A percentile compares a stretch with the other conserved stretches of the same genome.
These are phyloP conservation scores for Jacaranda mimosifolia DNA, from an alignment of 257 asterid species.

Conservation along the genomic window DNA sequence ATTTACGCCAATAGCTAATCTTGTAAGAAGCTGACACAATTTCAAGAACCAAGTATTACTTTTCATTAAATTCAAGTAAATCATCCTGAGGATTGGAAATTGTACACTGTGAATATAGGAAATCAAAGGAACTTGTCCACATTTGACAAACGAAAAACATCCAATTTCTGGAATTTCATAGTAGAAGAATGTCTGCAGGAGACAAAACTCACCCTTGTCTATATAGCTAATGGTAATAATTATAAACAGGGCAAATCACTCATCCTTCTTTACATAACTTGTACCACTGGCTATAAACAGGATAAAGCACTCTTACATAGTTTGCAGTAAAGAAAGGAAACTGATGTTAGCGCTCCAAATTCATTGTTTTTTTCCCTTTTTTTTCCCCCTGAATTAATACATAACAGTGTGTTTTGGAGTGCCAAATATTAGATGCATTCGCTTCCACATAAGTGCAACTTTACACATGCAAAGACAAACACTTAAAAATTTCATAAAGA, in stretches of 20 bases:
- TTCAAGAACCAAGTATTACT: neutral
- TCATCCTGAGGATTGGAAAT: no score
- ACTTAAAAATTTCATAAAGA: neutral
- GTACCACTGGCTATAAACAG: slow-evolving; percentile 3
- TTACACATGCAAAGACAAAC: slow-evolving; percentile 5
- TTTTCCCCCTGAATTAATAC: no score
- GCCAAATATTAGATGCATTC: neutral
- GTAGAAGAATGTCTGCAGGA: no score
- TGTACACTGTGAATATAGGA: no score
- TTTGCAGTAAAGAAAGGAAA: neutral
- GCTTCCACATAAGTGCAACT: no score
- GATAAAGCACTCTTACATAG: neutral
- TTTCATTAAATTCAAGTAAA: neutral
- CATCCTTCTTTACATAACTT: neutral
- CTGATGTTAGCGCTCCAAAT: neutral
- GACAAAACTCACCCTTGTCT: no score
- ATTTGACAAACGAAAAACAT: no score
- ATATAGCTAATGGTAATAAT: no score
- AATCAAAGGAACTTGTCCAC: neutral
- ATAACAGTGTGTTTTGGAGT: no score
- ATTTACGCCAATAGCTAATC: neutral
- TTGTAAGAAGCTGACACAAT: neutral
- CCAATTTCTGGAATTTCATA: no score
- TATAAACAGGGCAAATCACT: neutral
- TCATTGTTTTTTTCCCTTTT: neutral